Percentiles rank a stretch among this genome's conserved stretches.
Evolutionary conservation across 2,329 filamentous ascomycete species (phyloP).

Genomic region (Colletotrichum agaves): DNA sequence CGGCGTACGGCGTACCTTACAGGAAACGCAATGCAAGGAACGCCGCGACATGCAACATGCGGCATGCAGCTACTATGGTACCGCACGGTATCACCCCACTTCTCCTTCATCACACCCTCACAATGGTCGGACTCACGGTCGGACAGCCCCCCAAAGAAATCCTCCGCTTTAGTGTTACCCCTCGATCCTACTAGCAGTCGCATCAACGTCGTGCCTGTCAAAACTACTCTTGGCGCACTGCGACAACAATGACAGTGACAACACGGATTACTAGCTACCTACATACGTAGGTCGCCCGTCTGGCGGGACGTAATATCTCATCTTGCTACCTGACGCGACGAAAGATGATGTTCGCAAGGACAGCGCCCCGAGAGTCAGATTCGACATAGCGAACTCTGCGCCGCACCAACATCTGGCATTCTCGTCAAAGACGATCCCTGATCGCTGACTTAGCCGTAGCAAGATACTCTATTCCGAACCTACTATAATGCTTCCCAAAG

Average conservation of each 20-base stretch:
- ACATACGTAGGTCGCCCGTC: neutral
- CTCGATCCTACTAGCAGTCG: conserved; percentile 11
- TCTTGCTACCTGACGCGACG: neutral
- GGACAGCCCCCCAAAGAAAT: conserved; percentile 16
- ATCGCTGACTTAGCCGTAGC: conserved; percentile 9
- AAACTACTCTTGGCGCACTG: conserved; percentile 10
- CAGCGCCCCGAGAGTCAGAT: conserved; percentile 12
- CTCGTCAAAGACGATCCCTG: conserved; percentile 11
- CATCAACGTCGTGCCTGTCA: conserved; percentile 18
- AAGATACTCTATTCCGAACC: conserved; percentile 4
- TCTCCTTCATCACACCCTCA: conserved; percentile 27
- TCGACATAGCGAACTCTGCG: neutral
- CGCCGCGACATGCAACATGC: neutral
- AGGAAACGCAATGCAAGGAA: conserved; percentile 35
- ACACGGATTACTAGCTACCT: neutral
- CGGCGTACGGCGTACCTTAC: conserved; percentile 16
- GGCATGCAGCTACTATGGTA: neutral
- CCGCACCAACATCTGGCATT: conserved; percentile 6
- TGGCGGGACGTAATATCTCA: conserved; percentile 21
- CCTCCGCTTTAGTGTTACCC: conserved; percentile 12
- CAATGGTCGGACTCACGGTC: conserved; percentile 13
- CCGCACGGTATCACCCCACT: conserved; percentile 22
- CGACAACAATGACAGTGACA: neutral
- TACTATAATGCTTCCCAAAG: neutral
- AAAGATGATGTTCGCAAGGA: conserved; percentile 32